Conservation (phyloP, 805 yeast genomes). For the Ogataea angusta region DNA sequence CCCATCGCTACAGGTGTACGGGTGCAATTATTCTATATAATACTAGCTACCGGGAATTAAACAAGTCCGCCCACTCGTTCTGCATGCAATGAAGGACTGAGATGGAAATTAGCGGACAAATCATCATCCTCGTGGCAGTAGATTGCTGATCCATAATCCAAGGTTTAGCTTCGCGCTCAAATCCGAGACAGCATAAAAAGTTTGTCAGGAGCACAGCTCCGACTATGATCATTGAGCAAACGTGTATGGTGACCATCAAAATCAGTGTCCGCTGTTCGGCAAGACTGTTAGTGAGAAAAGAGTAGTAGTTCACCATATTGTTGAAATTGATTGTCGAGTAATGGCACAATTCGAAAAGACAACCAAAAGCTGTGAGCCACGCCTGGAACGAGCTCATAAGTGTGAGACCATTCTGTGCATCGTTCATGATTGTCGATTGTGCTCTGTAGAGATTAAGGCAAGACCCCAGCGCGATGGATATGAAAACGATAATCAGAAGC, state of each 20-base stretch:
- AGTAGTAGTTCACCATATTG: slow-evolving; percentile 17
- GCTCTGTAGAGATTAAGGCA: slow-evolving; percentile 6
- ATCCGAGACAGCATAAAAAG: slow-evolving; percentile 13
- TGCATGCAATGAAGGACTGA: slow-evolving; percentile 16
- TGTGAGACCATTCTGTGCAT: slow-evolving; percentile 9
- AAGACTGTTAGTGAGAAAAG: background rate
- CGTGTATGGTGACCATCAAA: slow-evolving; percentile 13
- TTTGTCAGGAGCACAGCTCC: slow-evolving; percentile 20
- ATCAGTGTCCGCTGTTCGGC: background rate
- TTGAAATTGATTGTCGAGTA: slow-evolving; percentile 21
- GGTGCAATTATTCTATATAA: background rate
- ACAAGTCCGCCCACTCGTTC: slow-evolving; percentile 12
- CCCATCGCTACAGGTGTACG: slow-evolving; percentile 7
- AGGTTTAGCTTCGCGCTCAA: slow-evolving; percentile 11
- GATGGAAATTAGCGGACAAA: slow-evolving; percentile 16
- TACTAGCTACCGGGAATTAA: slow-evolving; percentile 4
- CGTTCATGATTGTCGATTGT: background rate
- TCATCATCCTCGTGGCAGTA: slow-evolving; percentile 7
- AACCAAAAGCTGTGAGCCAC: slow-evolving; percentile 22
- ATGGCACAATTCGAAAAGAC: slow-evolving; percentile 23
- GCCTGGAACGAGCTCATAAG: slow-evolving; percentile 16
- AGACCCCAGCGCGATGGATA: slow-evolving; percentile 7
- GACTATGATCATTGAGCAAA: slow-evolving; percentile 11
- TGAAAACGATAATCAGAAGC: slow-evolving; percentile 4
- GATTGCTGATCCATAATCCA: slow-evolving; percentile 16